These are phyloP conservation scores for Lachnellula suecica DNA, from an alignment of 2,329 filamentous ascomycete species.

Conservation along the genomic window DNA sequence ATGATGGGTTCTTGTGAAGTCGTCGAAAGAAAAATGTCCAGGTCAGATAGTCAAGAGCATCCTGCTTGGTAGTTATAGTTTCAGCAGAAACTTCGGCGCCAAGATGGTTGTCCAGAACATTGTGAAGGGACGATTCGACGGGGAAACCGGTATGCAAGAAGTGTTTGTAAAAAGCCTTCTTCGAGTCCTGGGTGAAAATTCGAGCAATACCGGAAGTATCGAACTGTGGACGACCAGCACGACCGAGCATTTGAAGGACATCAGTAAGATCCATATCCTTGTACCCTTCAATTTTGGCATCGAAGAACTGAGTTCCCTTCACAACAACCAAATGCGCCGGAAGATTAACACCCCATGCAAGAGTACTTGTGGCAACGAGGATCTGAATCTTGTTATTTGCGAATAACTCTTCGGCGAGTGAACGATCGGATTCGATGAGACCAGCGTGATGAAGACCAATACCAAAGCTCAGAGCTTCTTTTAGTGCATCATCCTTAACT, in stretches of 20 bases:
- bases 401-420: slow-evolving; percentile 90
- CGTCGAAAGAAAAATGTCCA: slow-evolving; percentile 99
- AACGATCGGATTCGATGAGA: slow-evolving; percentile 90
- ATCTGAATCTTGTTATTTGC: slow-evolving; percentile 98
- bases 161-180: slow-evolving; percentile 99
- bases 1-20: slow-evolving; percentile 96
- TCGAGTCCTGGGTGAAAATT: slow-evolving; percentile 95
- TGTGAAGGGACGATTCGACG: slow-evolving; percentile 93
- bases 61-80: slow-evolving; percentile 91
- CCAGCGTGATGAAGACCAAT: slow-evolving; percentile 97
- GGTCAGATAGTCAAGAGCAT: slow-evolving; percentile 94
- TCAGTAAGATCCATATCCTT: slow-evolving; percentile 99
- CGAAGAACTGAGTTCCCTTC: slow-evolving; percentile 97
- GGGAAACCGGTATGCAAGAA: slow-evolving; percentile 98
- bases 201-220: slow-evolving; percentile 93
- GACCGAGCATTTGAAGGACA: slow-evolving; percentile 95
- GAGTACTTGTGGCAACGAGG: slow-evolving; percentile 88
- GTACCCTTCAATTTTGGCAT: slow-evolving; percentile 96
- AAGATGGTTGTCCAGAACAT: slow-evolving; percentile 95
- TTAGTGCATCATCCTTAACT: slow-evolving; percentile 89
- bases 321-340: slow-evolving; percentile 96
- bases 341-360: slow-evolving; percentile 97
- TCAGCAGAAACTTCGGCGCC: slow-evolving; percentile 92
- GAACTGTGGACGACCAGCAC: slow-evolving; percentile 94
- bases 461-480: slow-evolving; percentile 93